These are phyloP conservation scores for Phytophthora nicotianae DNA, from an alignment of 352 stramenopile genomes.

Conservation along the genomic window DNA sequence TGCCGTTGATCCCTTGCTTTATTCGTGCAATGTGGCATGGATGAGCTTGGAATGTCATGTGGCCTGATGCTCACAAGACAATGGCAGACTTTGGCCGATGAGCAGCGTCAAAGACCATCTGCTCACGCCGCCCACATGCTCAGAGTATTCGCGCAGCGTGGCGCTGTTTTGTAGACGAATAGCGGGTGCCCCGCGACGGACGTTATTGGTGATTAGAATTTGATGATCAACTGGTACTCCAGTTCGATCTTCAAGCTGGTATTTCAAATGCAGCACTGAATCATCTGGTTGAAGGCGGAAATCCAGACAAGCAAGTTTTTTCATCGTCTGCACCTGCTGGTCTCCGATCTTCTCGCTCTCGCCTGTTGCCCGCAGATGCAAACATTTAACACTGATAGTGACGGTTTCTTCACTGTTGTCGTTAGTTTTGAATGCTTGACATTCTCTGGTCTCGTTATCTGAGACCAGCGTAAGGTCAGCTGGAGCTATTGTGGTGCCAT, in stretches of 20 bases:
- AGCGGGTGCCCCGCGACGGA: conserved; percentile 10
- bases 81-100: conserved; percentile 38
- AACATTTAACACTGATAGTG: conserved; percentile 34
- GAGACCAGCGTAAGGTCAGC: conserved; percentile 18
- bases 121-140: conserved; percentile 9
- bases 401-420: conserved; percentile 5
- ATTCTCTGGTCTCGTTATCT: conserved; percentile 5
- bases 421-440: not conserved
- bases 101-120: conserved; percentile 41
- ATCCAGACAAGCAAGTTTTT: conserved; percentile 17
- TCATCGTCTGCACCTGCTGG: conserved; percentile 13
- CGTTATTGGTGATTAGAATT: conserved; percentile 33
- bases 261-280: conserved; percentile 36
- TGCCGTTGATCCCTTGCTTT: not conserved
- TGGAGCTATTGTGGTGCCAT: conserved; percentile 17
- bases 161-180: conserved; percentile 35
- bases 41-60: conserved; percentile 9
- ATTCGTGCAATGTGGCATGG: conserved; percentile 1
- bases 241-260: conserved; percentile 28
- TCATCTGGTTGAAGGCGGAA: conserved; percentile 25
- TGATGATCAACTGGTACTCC: conserved; percentile 33
- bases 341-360: not conserved
- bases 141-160: conserved; percentile 28
- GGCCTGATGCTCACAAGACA: conserved; percentile 13
- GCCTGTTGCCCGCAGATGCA: conserved; percentile 16